phyloP scores from a whole-genome alignment of 208 protist species.

The Leishmania major region DNA sequence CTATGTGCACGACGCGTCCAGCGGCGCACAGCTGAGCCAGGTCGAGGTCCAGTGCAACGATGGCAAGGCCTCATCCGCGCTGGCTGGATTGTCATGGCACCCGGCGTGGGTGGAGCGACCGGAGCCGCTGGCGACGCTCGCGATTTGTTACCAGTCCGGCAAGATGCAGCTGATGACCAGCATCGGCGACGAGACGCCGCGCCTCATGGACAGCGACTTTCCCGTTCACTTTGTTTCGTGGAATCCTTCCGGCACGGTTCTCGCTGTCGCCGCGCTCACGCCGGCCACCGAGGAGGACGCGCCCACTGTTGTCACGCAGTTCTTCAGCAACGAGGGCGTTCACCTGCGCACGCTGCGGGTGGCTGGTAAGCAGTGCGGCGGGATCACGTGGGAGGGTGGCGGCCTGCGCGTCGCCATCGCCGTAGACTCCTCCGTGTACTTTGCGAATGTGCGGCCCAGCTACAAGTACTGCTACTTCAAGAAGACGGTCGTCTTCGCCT shows the following conservation, averaged over 20 bases:
- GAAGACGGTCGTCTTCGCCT: conserved; percentile 94
- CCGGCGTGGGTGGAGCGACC: conserved; percentile 88
- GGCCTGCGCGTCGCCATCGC: conserved; percentile 95
- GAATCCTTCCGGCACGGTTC: conserved; percentile 93
- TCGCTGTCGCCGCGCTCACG: conserved; percentile 88
- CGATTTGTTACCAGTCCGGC: conserved; percentile 90
- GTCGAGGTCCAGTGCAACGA: conserved; percentile 63
- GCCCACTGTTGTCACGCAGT: conserved; percentile 87
- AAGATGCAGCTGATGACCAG: conserved; percentile 93
- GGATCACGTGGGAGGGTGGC: conserved; percentile 94
- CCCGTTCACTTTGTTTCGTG: conserved; percentile 80
- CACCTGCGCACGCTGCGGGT: conserved; percentile 94
- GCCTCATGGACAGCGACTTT: conserved; percentile 92
- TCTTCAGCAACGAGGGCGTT: conserved; percentile 92
- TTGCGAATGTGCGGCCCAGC: conserved; percentile 96
- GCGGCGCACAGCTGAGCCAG: conserved; percentile 80
- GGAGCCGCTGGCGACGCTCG: conserved; percentile 78
- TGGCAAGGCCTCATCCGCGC: conserved; percentile 9
- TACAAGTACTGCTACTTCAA: conserved; percentile 96
- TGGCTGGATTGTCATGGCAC: conserved; percentile 85
- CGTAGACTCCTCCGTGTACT: conserved; percentile 96
- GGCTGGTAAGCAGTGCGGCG: conserved; percentile 80
- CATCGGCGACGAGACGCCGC: conserved; percentile 85
- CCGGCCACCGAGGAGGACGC: conserved; percentile 22
- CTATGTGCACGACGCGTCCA: conserved; percentile 85